Base-by-base conservation (phyloP, 2,329 filamentous ascomycete genomes). In the Trichothecium roseum region DNA sequence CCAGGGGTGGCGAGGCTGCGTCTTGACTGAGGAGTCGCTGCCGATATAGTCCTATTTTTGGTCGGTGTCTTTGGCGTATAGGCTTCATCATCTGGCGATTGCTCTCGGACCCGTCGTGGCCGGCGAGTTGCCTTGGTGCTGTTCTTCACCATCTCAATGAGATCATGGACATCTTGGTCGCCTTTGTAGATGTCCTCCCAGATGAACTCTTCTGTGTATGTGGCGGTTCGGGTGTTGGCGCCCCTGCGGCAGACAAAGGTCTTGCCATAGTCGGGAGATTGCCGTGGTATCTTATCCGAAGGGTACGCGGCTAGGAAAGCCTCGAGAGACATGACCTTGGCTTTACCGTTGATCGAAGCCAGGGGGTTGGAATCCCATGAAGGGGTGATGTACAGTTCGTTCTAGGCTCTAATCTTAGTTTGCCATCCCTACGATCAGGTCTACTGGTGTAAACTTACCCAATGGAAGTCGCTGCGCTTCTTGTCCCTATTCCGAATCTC, bases 331-430 rank as follows among this genome's bases (percentile, higher is more conserved):
- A 91, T 68, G 29, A 98, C 71, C 13, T 64, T 77, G 1, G 88
- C 91, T 47, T 83, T 93, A 35, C 88, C 89, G 51, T 91, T 94
- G 59, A 98, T 93, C 0, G 88, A 89, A 2, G 74, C 76, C 18
- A 98, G 63, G 7, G 89, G 78, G 51, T 95, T 96, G 39, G 83
- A 64, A 51, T 98, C 93, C 60, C 82, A 91, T 16, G 84, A 81
- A 1, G 84, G 74, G 0, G 87, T 93, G 37, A 96, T 79, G 52
- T 96, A 98, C 12, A 95, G 69, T 57, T 98, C 91, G 51, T 94
- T 93, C 69, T 85, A 28, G 17, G 24, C 17, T 7, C 4, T 37
- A 30, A 22, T 3, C 5, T 17, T 36, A 15, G 6, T 8, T 13
- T 27, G 17, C 18, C 17, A 8, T n/a, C 17, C 9, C 9, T 12